Evolutionary conservation across 805 yeast genomes (phyloP), one percentile per base, ranked within the genome.

Genomic region (Ogataea methylovora): DNA sequence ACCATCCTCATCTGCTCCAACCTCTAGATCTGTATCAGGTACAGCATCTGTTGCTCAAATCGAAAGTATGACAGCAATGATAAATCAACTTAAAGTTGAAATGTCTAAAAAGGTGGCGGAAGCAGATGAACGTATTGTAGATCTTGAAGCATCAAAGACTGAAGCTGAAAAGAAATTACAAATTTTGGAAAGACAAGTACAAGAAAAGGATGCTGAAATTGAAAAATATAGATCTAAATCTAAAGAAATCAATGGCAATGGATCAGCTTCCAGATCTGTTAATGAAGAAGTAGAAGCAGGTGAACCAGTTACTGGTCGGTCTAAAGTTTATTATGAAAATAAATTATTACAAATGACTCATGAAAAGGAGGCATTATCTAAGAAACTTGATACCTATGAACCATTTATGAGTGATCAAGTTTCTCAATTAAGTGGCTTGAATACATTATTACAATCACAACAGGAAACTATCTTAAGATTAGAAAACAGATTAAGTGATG

Each of bases 91-190:
- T 34, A 70, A 64, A 40, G 15, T 43, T 3, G 65, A 65, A 28
- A 69, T 75, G 41, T 66, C 64, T 37, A 54, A 56, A 4, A 79
- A 76, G 42, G 78, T 81, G 41, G 64, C 60, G 32, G 58, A 63
- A 32, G 88, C 87, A 0, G 71, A 76, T 43, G 65, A 65, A 14
- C 69, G 69, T 37, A 76, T 81, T 16, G 54, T 54, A 16, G 46
- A 48, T 15, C 58, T 82, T 24, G 84, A 78, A 38, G 20, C 37
- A 11, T 63, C 65, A 36, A 51, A 45, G 27, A 36, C 36, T 11
- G 45, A 41, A 31, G 35, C 34, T 19, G 34, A 19, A 16, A 29
- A 29, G n/a, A 15, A 33, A 29, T 25, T 41, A 12, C 30, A 29
- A 22, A 26, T 26, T 16, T 18, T 36, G 14, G 15, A 33, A 15